Evolutionary conservation across 176 grass and related monocot genomes (phyloP).

Genomic region (Elaeis guineensis): DNA sequence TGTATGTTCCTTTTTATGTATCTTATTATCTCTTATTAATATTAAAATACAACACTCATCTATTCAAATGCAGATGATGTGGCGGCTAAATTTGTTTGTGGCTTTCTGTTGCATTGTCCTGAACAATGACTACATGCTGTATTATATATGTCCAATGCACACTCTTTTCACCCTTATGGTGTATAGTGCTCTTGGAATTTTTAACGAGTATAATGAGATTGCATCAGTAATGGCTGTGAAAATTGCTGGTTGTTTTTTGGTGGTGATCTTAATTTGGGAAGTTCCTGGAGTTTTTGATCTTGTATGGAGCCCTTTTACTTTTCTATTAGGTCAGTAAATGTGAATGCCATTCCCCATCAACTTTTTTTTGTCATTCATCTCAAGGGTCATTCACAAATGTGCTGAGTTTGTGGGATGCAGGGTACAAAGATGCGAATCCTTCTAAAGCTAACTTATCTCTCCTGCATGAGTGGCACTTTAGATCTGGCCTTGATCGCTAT

Average conservation of each 20-base stretch:
- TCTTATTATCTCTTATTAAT: background rate
- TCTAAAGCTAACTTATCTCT: constrained; percentile 47
- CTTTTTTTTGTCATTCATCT: background rate
- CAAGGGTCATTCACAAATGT: constrained; percentile 1
- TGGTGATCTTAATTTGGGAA: constrained; percentile 77
- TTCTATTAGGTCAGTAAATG: constrained; percentile 45
- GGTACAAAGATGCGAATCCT: constrained; percentile 59
- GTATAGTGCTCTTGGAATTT: constrained; percentile 62
- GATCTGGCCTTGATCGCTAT: constrained; percentile 81
- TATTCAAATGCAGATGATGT: constrained; percentile 71
- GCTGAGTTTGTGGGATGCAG: constrained; percentile 21
- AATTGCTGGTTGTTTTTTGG: constrained; percentile 43
- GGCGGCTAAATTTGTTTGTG: constrained; percentile 78
- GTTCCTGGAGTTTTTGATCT: constrained; percentile 70
- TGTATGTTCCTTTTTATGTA: background rate
- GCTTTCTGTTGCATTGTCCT: constrained; percentile 73
- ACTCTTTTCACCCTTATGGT: constrained; percentile 82
- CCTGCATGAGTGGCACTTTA: constrained; percentile 83
- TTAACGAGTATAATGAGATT: constrained; percentile 75
- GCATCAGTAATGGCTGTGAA: constrained; percentile 54
- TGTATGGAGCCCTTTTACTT: constrained; percentile 56
- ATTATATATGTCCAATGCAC: constrained; percentile 85
- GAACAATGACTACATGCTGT: constrained; percentile 75
- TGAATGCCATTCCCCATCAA: background rate
- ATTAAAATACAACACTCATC: constrained; percentile 6